phyloP scores from a whole-genome alignment of 768 basidiomycete species.

The Russula sp. region DNA sequence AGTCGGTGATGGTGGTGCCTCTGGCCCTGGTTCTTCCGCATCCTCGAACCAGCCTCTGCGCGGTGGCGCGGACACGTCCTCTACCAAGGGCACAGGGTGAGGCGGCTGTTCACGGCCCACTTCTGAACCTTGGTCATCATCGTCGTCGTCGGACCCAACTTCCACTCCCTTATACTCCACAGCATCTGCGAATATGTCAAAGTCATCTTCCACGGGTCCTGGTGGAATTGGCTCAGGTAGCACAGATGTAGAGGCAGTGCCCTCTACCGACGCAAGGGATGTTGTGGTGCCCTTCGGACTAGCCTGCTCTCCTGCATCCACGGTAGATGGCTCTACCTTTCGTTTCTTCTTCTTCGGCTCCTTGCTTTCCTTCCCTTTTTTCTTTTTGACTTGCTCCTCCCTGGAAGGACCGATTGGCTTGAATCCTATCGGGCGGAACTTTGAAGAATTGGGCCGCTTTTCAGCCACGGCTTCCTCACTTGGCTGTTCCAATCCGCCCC shows the following conservation, averaged over 20 bases:
- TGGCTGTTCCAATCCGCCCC: conserved; percentile 16
- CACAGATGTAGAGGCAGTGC: conserved; percentile 7
- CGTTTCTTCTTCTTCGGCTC: conserved; percentile 54
- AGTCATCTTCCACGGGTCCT: conserved; percentile 49
- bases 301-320: conserved; percentile 20
- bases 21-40: neutral
- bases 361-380: conserved; percentile 38
- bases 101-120: neutral
- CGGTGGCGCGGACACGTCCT: neutral
- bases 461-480: conserved; percentile 29
- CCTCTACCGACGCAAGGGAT: neutral
- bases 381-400: conserved; percentile 39
- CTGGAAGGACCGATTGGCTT: conserved; percentile 46
- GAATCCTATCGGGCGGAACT: conserved; percentile 53
- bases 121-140: conserved; percentile 16
- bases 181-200: conserved; percentile 83
- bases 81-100: neutral
- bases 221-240: conserved; percentile 28
- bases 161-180: conserved; percentile 76
- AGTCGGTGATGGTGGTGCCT: neutral
- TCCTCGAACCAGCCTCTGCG: conserved; percentile 17
- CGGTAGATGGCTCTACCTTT: conserved; percentile 34
- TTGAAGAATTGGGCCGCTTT: conserved; percentile 31
- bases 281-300: neutral
- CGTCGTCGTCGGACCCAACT: conserved; percentile 37